These are phyloP conservation scores for Mucor saturninus DNA, from an alignment of 371 early-diverging fungal genomes.

Conservation along the genomic window DNA sequence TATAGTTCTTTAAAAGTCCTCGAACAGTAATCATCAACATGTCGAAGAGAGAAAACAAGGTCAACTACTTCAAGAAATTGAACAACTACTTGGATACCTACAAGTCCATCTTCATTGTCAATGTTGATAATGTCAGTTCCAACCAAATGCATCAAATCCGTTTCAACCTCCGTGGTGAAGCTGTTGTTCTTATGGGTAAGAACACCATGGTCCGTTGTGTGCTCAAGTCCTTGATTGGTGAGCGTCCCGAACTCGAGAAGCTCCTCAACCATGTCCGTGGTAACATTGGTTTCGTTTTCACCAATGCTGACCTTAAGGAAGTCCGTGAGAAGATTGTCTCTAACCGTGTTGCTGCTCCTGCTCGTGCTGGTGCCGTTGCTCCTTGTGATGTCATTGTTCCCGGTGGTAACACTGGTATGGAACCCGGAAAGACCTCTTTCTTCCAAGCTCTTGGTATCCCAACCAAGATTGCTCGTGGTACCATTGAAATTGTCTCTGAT, in stretches of 20 bases:
- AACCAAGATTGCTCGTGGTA: constrained; percentile 99
- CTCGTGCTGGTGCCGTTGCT: constrained; percentile 98
- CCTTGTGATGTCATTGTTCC: constrained; percentile 97
- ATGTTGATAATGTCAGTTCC: constrained; percentile 99
- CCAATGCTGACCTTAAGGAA: constrained; percentile 95
- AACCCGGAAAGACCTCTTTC: constrained; percentile 99
- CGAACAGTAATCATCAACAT: constrained; percentile 56
- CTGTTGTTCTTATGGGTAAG: constrained; percentile 99
- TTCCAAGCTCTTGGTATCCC: constrained; percentile 99
- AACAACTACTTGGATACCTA: constrained; percentile 73
- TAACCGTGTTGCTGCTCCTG: constrained; percentile 98
- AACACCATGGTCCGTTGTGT: constrained; percentile 99
- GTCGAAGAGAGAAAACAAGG: constrained; percentile 64
- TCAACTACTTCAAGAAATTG: constrained; percentile 63
- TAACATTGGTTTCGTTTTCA: constrained; percentile 99
- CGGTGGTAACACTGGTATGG: constrained; percentile 99
- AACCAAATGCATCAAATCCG: constrained; percentile 99
- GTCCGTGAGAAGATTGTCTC: constrained; percentile 90
- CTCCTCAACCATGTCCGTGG: constrained; percentile 88
- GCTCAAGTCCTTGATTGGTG: constrained; percentile 78
- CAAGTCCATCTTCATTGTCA: constrained; percentile 97
- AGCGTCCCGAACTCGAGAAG: constrained; percentile 90
- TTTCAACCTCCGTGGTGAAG: constrained; percentile 90
- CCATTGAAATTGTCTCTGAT: constrained; percentile 99
- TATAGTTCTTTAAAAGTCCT: constrained; percentile 54